A percentile compares a stretch with the other conserved stretches of the same genome.
phyloP scores from a whole-genome alignment of 208 protist genomes.

The Zelonia costaricensis region DNA sequence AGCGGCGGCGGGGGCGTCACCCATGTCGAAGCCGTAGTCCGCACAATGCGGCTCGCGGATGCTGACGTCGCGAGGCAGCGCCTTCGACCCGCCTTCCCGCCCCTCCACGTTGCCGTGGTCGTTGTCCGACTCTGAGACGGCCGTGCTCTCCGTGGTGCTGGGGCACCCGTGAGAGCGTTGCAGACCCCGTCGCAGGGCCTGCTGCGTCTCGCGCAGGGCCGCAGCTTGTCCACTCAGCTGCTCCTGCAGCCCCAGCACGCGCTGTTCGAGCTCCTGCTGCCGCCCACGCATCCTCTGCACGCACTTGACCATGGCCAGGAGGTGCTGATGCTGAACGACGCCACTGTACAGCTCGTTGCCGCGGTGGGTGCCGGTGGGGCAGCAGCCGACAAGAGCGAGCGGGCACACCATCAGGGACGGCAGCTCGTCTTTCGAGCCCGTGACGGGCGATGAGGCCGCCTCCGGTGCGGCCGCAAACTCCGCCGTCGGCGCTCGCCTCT shows the following conservation, averaged over 20 bases:
- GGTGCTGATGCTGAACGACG: constrained; percentile 25
- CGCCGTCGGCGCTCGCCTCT: too few relatives aligned
- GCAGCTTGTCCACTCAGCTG: constrained; percentile 9
- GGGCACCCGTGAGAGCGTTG: background rate
- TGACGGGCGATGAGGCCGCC: too few relatives aligned
- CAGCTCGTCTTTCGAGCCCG: too few relatives aligned
- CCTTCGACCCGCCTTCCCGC: background rate
- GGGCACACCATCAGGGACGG: constrained; percentile 33
- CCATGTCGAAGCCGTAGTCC: constrained; percentile 6
- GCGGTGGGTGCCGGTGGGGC: constrained; percentile 41
- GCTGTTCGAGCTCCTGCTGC: constrained; percentile 34
- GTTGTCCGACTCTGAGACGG: background rate
- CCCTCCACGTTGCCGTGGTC: background rate
- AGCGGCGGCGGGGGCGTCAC: background rate
- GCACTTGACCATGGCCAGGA: constrained; percentile 26
- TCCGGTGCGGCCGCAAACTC: too few relatives aligned
- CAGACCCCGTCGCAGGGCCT: background rate
- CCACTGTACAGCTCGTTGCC: constrained; percentile 21
- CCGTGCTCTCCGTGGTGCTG: background rate
- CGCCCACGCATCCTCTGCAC: constrained; percentile 25
- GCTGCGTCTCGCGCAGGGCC: background rate
- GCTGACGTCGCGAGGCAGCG: constrained; percentile 30
- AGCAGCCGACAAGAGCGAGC: constrained; percentile 34
- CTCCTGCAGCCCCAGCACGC: constrained; percentile 9
- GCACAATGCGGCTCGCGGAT: constrained; percentile 11